A percentile compares a stretch with the other conserved stretches of the same genome.
Evolutionary conservation across 331 rosid species (phyloP).

Genomic region (Rhamnella rubrinervis): DNA sequence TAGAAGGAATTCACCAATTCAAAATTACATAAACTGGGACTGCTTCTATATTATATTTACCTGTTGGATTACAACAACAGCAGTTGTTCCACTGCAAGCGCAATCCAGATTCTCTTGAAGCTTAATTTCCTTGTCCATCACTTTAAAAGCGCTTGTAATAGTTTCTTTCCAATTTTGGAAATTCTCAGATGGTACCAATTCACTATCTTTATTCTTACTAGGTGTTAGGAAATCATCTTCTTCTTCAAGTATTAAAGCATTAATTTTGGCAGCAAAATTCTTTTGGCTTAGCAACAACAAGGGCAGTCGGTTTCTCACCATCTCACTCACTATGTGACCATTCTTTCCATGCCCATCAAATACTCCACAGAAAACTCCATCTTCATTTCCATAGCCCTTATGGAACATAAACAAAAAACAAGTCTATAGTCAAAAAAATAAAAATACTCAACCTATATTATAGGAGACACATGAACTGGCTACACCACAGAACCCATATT

Average conservation of each 20-base stretch:
- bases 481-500: neutral
- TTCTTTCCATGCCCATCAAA: slow-evolving; percentile 82
- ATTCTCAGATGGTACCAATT: slow-evolving; percentile 14
- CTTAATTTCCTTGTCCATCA: slow-evolving; percentile 71
- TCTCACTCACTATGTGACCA: slow-evolving; percentile 61
- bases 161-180: slow-evolving; percentile 42
- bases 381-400: slow-evolving; percentile 50
- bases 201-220: neutral
- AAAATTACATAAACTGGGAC: too few relatives aligned
- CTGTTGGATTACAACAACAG: slow-evolving; percentile 57
- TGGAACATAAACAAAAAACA: neutral
- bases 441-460: too few relatives aligned
- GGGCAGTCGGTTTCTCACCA: slow-evolving; percentile 46
- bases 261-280: slow-evolving; percentile 12
- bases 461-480: too few relatives aligned
- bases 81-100: slow-evolving; percentile 64
- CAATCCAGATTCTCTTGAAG: slow-evolving; percentile 48
- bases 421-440: neutral
- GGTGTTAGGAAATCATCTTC: neutral
- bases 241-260: neutral
- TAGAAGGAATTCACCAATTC: too few relatives aligned
- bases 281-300: slow-evolving; percentile 39
- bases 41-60: slow-evolving; percentile 17
- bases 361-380: slow-evolving; percentile 51
- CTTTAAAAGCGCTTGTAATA: slow-evolving; percentile 43